phyloP scores from a whole-genome alignment of 768 basidiomycete species.

The Rhodocollybia butyracea region DNA sequence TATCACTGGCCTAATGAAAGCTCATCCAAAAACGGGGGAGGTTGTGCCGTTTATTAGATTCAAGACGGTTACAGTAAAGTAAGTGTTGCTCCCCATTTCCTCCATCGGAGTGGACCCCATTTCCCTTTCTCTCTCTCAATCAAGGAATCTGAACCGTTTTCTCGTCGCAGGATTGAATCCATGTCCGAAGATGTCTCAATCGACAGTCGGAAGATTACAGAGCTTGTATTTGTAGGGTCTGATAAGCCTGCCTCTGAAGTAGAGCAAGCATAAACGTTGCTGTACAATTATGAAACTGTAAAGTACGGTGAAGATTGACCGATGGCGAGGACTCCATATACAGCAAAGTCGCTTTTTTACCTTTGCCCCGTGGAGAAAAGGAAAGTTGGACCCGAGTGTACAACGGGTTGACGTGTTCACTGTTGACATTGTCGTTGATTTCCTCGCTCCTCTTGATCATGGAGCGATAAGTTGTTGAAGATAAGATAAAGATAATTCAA shows the following conservation, averaged over 20 bases:
- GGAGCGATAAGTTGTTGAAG: too few species aligned
- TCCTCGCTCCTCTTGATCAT: too few species aligned
- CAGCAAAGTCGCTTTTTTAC: too few species aligned
- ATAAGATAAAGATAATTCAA: too few species aligned
- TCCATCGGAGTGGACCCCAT: too few species aligned
- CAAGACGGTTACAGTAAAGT: slow-evolving; percentile 52
- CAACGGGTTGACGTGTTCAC: too few species aligned
- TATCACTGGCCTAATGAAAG: slow-evolving; percentile 45
- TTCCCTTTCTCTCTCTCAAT: not conserved
- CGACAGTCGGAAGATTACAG: slow-evolving; percentile 49
- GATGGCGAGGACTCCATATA: too few species aligned
- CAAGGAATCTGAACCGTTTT: not conserved
- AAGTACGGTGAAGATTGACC: too few species aligned
- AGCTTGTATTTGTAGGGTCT: slow-evolving; percentile 46
- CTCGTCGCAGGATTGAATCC: slow-evolving; percentile 36
- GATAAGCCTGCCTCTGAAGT: slow-evolving; percentile 28
- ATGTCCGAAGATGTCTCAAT: slow-evolving; percentile 27
- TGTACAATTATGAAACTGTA: too few species aligned
- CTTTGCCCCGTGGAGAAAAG: too few species aligned
- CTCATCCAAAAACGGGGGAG: slow-evolving; percentile 26
- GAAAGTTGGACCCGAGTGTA: too few species aligned
- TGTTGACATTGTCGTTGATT: too few species aligned
- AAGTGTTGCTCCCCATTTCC: slow-evolving; percentile 15
- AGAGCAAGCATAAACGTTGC: not conserved
- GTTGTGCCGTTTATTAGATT: slow-evolving; percentile 42